A percentile compares a stretch with the other conserved stretches of the same genome.
Evolutionary conservation across 2,329 filamentous ascomycete species (phyloP).

Genomic region (Fusarium keratoplasticum): DNA sequence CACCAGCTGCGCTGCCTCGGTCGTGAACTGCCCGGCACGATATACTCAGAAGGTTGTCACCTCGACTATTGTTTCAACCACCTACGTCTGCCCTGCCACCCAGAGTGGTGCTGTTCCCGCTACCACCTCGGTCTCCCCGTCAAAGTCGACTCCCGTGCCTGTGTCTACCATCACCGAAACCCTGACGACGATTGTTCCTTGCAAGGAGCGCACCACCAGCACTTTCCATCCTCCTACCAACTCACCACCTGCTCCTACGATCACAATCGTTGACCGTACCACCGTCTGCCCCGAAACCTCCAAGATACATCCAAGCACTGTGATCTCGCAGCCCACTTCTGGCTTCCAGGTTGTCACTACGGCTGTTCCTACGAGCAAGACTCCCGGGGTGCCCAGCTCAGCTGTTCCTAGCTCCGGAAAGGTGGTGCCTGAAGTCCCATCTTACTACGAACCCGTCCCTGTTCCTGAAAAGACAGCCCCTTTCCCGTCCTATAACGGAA

Average conservation of each 20-base stretch:
- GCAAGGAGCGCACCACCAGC: slow-evolving; percentile 40
- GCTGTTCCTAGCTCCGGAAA: neutral
- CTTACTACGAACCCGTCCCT: slow-evolving; percentile 5
- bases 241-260: slow-evolving; percentile 25
- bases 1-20: slow-evolving; percentile 52
- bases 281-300: slow-evolving; percentile 27
- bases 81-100: slow-evolving; percentile 41
- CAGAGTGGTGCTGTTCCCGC: slow-evolving; percentile 25
- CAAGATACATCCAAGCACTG: slow-evolving; percentile 7
- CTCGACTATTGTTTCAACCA: slow-evolving; percentile 33
- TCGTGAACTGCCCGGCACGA: slow-evolving; percentile 54
- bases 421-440: slow-evolving; percentile 14
- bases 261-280: slow-evolving; percentile 39
- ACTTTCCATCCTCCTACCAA: slow-evolving; percentile 40
- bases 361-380: neutral
- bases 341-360: slow-evolving; percentile 16
- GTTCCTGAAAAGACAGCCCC: slow-evolving; percentile 15
- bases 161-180: slow-evolving; percentile 42
- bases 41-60: slow-evolving; percentile 50
- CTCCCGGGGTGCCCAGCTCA: neutral
- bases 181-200: slow-evolving; percentile 41
- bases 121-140: slow-evolving; percentile 13
- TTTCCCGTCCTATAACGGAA: slow-evolving; percentile 31
- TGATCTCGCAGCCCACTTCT: slow-evolving; percentile 1
- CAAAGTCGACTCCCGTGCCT: slow-evolving; percentile 12